Percentiles rank a stretch among this genome's conserved stretches.
Evolutionary conservation across 2,329 filamentous ascomycete genomes (phyloP).

Genomic region (Lachnellula occidentalis): DNA sequence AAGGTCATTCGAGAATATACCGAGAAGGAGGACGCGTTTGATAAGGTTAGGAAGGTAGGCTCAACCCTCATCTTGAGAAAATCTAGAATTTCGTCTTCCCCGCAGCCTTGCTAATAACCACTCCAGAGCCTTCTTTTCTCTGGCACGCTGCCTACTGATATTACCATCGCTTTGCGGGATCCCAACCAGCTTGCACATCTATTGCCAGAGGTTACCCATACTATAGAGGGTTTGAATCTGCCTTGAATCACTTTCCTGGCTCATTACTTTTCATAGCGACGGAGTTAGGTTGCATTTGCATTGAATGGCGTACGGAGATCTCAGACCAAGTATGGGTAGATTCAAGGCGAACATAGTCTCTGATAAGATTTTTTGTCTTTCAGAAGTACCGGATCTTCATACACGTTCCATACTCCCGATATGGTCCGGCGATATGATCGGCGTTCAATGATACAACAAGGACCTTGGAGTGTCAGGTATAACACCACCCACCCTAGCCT

Average conservation of each 20-base stretch:
- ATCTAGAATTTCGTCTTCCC: not conserved
- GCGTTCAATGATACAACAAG: not conserved
- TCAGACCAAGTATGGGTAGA: not conserved
- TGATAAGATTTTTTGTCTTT: not conserved
- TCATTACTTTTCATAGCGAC: not conserved
- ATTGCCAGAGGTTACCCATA: constrained; percentile 65
- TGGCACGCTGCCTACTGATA: constrained; percentile 59
- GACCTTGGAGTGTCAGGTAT: not conserved
- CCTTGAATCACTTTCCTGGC: constrained; percentile 10
- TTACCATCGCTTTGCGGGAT: constrained; percentile 72
- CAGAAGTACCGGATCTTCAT: not conserved
- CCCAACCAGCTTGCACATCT: constrained; percentile 68
- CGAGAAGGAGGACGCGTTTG: constrained; percentile 77
- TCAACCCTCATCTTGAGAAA: not conserved
- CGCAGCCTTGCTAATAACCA: constrained; percentile 17
- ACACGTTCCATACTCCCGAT: not conserved
- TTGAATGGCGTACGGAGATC: not conserved
- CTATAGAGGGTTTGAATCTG: constrained; percentile 44
- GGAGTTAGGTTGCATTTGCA: constrained; percentile 2
- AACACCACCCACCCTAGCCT: not conserved
- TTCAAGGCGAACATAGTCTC: not conserved
- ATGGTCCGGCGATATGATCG: not conserved
- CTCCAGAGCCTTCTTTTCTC: constrained; percentile 43
- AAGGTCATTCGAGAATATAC: constrained; percentile 86
- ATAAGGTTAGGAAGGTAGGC: constrained; percentile 65